Evolutionary conservation across 257 asterid species (phyloP).

Genomic region (Gentiana straminea): DNA sequence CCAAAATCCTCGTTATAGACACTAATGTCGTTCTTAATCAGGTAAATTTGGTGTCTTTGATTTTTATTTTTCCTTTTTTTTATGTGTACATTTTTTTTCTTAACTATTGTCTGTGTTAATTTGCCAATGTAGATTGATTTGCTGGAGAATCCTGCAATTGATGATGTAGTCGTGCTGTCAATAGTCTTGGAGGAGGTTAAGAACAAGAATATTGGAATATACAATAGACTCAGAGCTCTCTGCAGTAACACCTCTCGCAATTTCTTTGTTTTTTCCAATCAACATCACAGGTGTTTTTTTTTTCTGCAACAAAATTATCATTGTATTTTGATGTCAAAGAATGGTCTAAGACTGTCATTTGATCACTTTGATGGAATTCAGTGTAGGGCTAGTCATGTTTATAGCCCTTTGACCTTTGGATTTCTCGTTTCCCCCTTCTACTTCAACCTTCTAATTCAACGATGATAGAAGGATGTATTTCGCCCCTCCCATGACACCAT

Average conservation of each 20-base stretch:
- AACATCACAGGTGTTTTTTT: constrained; percentile 57
- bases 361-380: no score
- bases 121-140: constrained; percentile 61
- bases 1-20: constrained; percentile 53
- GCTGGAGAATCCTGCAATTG: constrained; percentile 82
- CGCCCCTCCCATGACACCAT: no score
- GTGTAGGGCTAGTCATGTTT: no score
- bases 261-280: constrained; percentile 86
- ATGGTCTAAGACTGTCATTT: no score
- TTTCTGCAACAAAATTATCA: background rate
- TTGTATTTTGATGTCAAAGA: no score
- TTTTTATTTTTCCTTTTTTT: background rate
- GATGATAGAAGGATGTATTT: no score
- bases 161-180: constrained; percentile 82
- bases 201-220: constrained; percentile 65
- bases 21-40: constrained; percentile 75
- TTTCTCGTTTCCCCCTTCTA: no score
- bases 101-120: constrained; percentile 1
- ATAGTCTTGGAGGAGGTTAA: constrained; percentile 90
- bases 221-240: constrained; percentile 79
- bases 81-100: background rate
- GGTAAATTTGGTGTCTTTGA: background rate
- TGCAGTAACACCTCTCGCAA: constrained; percentile 59
- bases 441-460: no score
- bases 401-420: no score